Evolutionary conservation across 371 early-diverging fungal species (phyloP).

Genomic region (Mucor irregularis): DNA sequence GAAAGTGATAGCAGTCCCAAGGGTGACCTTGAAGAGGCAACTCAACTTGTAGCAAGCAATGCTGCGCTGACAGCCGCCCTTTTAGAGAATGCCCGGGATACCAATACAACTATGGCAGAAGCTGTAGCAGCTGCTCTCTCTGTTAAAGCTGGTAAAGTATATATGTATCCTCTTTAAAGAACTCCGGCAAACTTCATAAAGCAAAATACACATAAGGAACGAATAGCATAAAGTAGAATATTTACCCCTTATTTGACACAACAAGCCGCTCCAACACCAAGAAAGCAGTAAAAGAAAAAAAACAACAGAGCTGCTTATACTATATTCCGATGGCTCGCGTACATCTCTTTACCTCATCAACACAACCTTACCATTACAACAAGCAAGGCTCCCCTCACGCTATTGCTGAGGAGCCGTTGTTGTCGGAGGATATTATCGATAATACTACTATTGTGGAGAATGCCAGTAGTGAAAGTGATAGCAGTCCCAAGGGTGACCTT

Average conservation of each 20-base stretch:
- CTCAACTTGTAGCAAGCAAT: slow-evolving; percentile 10
- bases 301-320: too few species aligned
- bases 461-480: not conserved
- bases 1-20: not conserved
- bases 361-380: slow-evolving; percentile 6
- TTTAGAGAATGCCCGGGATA: slow-evolving; percentile 23
- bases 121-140: slow-evolving; percentile 40
- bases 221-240: slow-evolving; percentile 4
- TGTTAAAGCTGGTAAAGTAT: slow-evolving; percentile 29
- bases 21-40: not conserved
- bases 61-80: slow-evolving; percentile 33
- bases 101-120: slow-evolving; percentile 24
- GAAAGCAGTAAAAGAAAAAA: not conserved
- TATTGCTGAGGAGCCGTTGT: slow-evolving; percentile 18
- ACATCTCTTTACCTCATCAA: slow-evolving; percentile 35
- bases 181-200: slow-evolving; percentile 41
- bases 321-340: slow-evolving; percentile 43
- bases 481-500: not conserved
- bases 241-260: too few species aligned
- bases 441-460: slow-evolving; percentile 16
- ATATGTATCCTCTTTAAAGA: slow-evolving; percentile 14
- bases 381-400: slow-evolving; percentile 4
- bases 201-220: not conserved
- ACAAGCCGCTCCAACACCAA: too few species aligned
- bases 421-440: slow-evolving; percentile 11